A percentile compares a stretch with the other conserved stretches of the same genome.
Conservation (phyloP, 495 filamentous ascomycete genomes). For the Lichina pygmaea region DNA sequence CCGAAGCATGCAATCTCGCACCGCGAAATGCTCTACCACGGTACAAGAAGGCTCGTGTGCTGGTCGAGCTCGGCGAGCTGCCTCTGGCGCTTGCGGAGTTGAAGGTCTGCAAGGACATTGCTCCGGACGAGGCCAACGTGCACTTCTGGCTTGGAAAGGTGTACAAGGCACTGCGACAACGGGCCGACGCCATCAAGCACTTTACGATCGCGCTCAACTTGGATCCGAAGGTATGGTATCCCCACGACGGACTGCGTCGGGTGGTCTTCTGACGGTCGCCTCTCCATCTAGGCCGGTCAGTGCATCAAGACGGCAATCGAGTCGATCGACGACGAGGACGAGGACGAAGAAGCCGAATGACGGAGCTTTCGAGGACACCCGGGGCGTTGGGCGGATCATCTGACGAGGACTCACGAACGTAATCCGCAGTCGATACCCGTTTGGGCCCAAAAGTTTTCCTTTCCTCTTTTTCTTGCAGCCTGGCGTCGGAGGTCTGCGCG, state of each 20-base stretch:
- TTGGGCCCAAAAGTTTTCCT: too few relatives aligned
- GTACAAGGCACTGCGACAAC: slow-evolving; percentile 58
- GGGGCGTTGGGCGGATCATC: too few relatives aligned
- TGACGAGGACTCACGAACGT: too few relatives aligned
- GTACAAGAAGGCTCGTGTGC: slow-evolving; percentile 72
- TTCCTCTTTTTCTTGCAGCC: too few relatives aligned
- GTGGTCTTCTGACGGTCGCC: not conserved
- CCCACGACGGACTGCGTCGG: not conserved
- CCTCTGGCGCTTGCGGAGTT: slow-evolving; percentile 52
- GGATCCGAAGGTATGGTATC: slow-evolving; percentile 62
- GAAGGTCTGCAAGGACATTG: slow-evolving; percentile 59
- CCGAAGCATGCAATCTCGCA: slow-evolving; percentile 51
- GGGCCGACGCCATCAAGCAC: slow-evolving; percentile 58
- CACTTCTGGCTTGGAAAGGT: slow-evolving; percentile 76
- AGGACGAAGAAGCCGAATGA: slow-evolving; percentile 18
- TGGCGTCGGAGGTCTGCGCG: too few relatives aligned
- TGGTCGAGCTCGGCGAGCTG: slow-evolving; percentile 49
- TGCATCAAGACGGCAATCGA: slow-evolving; percentile 89
- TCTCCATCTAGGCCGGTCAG: slow-evolving; percentile 41
- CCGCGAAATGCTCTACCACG: slow-evolving; percentile 55
- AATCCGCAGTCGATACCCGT: too few relatives aligned
- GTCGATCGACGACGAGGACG: slow-evolving; percentile 59
- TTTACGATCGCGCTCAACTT: slow-evolving; percentile 86
- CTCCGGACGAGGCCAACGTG: slow-evolving; percentile 84
- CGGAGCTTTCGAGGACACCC: not conserved